Base-by-base conservation (phyloP, 352 stramenopile genomes). In the Phytophthora tentaculata region DNA sequence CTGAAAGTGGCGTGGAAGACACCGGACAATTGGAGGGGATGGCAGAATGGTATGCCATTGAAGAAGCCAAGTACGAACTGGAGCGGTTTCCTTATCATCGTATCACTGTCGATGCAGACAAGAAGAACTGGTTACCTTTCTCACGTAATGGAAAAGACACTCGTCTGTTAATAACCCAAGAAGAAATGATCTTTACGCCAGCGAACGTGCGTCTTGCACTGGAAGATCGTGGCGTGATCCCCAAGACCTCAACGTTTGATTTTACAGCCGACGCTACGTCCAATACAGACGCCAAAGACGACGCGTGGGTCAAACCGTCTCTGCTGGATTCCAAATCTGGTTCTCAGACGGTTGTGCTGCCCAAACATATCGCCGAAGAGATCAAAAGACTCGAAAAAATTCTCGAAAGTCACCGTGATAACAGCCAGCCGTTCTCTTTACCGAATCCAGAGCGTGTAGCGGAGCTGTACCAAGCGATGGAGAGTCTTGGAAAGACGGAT, bases 181-280 rank as follows among this genome's bases (percentile, higher is more conserved):
- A 91, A 54, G 81, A 89, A 17, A 91, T 91, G 74, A 54, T 70
- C n/a, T 79, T 90, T 29, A 89, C 63, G 10, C 35, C 79, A 0
- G 55, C 49, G 6, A 93, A 91, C 53, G 80, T 93, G 3, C 85
- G 85, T 13, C 53, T 73, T 1, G 85, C 85, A 3, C 51, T 93
- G 6, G 77, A 88, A 44, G 85, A 93, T 45, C 85, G 85, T 12
- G 85, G 85, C 2, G 81, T 93, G 9, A 89, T 93, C 26, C 83
- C 80, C 10, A 74, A 76, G 24, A 80, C 78, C 1, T 64, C 62
- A 9, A 60, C 29, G 14, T 67, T 67, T 53, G 51, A 70, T 29
- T 47, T 55, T 1, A 63, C 19, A 22, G 16, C 19, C 14, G 64
- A 47, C 8, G 10, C 26, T 17, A 51, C 13, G 19, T 47, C 41